These are phyloP conservation scores for Lactifluus pinguis DNA, from an alignment of 768 basidiomycete genomes.

Conservation along the genomic window DNA sequence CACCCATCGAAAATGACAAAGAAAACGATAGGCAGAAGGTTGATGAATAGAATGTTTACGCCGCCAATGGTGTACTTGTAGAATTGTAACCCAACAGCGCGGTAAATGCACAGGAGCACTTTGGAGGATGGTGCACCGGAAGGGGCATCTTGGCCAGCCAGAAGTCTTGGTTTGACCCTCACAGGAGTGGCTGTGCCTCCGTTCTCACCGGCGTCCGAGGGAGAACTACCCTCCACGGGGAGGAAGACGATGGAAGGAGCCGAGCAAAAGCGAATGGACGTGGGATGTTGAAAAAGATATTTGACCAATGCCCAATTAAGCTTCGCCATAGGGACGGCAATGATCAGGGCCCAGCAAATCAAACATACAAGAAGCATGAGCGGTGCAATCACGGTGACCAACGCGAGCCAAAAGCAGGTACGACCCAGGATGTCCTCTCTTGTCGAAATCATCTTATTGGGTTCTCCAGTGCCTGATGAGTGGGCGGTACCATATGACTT, in stretches of 20 bases:
- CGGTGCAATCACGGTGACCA: conserved; percentile 76
- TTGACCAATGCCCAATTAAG: conserved; percentile 92
- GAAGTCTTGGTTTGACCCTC: conserved; percentile 63
- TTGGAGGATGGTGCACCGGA: conserved; percentile 74
- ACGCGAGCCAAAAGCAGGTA: conserved; percentile 71
- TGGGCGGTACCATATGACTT: conserved; percentile 66
- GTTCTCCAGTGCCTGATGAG: conserved; percentile 24
- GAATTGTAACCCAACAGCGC: conserved; percentile 82
- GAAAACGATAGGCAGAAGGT: conserved; percentile 87
- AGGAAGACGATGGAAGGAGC: conserved; percentile 69
- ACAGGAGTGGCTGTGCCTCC: conserved; percentile 34
- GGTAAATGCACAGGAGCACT: conserved; percentile 90
- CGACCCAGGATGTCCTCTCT: conserved; percentile 52
- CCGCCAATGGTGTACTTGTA: conserved; percentile 99
- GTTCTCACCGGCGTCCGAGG: conserved; percentile 25
- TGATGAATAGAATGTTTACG: conserved; percentile 97
- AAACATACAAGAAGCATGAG: conserved; percentile 80
- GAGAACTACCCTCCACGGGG: conserved; percentile 24
- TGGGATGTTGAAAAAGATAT: conserved; percentile 69
- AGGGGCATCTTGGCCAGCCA: conserved; percentile 86
- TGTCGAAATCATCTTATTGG: conserved; percentile 16
- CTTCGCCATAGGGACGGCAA: conserved; percentile 98
- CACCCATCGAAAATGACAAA: conserved; percentile 94
- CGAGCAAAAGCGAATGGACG: conserved; percentile 84
- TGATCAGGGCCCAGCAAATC: conserved; percentile 89